Conservation (phyloP, 2,329 filamentous ascomycete genomes). For the Botryotinia globosa region DNA sequence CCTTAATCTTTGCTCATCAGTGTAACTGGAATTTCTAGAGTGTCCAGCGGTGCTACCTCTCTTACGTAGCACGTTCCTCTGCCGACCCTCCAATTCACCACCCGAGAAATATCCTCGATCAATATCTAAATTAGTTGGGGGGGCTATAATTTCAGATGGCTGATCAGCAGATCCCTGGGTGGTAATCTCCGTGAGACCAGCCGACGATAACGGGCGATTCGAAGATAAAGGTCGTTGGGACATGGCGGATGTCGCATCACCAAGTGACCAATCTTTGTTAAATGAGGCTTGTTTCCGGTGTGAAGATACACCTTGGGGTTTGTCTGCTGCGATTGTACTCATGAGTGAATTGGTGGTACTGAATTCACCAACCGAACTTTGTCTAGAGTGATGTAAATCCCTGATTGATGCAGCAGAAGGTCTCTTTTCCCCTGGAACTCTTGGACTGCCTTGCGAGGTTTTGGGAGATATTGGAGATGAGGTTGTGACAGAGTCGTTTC, state of each 20-base stretch:
- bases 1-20: conserved; percentile 68
- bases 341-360: conserved; percentile 45
- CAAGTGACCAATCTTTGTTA: conserved; percentile 67
- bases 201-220: conserved; percentile 6
- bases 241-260: conserved; percentile 38
- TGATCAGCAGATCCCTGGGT: conserved; percentile 37
- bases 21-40: conserved; percentile 71
- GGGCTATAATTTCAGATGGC: conserved; percentile 32
- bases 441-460: conserved; percentile 40
- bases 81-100: conserved; percentile 73
- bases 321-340: conserved; percentile 41
- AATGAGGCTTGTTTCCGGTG: conserved; percentile 69
- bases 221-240: conserved; percentile 31
- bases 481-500: conserved; percentile 43
- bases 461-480: conserved; percentile 44
- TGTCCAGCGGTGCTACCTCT: conserved; percentile 61
- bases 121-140: conserved; percentile 50
- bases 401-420: conserved; percentile 81
- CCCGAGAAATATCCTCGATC: conserved; percentile 95
- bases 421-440: conserved; percentile 45
- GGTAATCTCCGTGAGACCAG: conserved; percentile 27
- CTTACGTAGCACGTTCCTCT: conserved; percentile 78
- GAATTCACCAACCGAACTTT: conserved; percentile 60
- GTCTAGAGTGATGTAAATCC: conserved; percentile 77
- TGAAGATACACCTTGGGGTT: conserved; percentile 27